phyloP scores from a whole-genome alignment of 75 land plant genomes.

The Adiantum capillusveneris region DNA sequence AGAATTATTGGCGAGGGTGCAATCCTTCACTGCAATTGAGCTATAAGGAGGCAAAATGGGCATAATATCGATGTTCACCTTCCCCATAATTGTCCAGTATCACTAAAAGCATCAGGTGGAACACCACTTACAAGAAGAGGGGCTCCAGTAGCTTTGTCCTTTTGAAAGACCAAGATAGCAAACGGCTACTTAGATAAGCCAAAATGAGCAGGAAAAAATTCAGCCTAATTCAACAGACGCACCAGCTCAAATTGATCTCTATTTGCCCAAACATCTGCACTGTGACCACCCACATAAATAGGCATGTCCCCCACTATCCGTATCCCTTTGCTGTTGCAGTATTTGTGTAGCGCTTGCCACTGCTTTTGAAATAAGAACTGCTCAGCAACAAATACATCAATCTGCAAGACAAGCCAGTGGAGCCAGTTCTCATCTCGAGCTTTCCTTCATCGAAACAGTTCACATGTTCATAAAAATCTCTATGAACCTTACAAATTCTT shows the following conservation, averaged over 20 bases:
- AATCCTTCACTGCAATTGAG: no score
- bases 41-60: no score
- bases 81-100: conserved; percentile 94
- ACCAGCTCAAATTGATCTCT: conserved; percentile 64
- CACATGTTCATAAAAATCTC: no score
- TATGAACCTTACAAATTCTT: conserved; percentile 74
- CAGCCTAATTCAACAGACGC: conserved; percentile 10
- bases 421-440: no score
- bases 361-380: conserved; percentile 95
- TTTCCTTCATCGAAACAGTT: no score
- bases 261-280: conserved; percentile 99
- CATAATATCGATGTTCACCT: no score
- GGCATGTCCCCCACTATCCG: conserved; percentile 96
- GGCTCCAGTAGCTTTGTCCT: conserved; percentile 41
- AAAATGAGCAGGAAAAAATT: no score
- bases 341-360: conserved; percentile 73
- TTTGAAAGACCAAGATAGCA: no score
- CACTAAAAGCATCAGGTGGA: conserved; percentile 96
- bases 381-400: conserved; percentile 73
- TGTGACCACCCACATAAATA: conserved; percentile 93
- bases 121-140: conserved; percentile 88
- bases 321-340: conserved; percentile 74
- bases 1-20: no score
- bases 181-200: no score
- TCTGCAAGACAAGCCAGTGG: no score